Percentiles rank a stretch among this genome's conserved stretches.
Conservation (phyloP, 2,329 filamentous ascomycete genomes). For the Trematosphaeria pertusa region DNA sequence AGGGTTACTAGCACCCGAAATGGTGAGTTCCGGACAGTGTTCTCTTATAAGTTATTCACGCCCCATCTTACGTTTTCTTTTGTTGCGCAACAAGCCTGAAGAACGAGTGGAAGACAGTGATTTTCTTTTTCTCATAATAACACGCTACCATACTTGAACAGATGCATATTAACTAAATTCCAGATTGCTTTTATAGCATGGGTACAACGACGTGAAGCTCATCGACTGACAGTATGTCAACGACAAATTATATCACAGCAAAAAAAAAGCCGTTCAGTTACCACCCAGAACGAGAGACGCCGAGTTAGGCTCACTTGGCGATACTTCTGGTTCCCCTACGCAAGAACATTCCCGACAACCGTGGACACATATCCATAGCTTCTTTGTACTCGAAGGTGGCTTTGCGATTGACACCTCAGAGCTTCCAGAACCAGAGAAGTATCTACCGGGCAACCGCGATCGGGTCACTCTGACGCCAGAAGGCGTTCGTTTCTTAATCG, state of each 20-base stretch:
- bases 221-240: not conserved
- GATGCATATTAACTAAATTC: not conserved
- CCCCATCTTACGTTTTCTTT: not conserved
- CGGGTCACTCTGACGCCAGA: constrained; percentile 5
- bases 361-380: constrained; percentile 21
- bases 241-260: no score
- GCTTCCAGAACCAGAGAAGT: not conserved
- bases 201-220: not conserved
- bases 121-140: constrained; percentile 3
- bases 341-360: no score
- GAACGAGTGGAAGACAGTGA: not conserved
- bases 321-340: no score
- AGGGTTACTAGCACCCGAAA: constrained; percentile 22
- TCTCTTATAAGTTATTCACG: not conserved
- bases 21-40: constrained; percentile 10
- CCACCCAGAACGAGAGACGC: no score
- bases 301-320: no score
- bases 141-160: no score
- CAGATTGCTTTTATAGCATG: not conserved
- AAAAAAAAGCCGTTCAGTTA: no score
- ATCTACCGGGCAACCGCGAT: not conserved
- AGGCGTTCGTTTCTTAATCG: constrained; percentile 8
- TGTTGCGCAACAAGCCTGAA: not conserved
- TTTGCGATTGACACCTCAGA: not conserved
- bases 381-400: constrained; percentile 24